phyloP scores from a whole-genome alignment of 306 rosid genomes.

The Dryas drummondii region DNA sequence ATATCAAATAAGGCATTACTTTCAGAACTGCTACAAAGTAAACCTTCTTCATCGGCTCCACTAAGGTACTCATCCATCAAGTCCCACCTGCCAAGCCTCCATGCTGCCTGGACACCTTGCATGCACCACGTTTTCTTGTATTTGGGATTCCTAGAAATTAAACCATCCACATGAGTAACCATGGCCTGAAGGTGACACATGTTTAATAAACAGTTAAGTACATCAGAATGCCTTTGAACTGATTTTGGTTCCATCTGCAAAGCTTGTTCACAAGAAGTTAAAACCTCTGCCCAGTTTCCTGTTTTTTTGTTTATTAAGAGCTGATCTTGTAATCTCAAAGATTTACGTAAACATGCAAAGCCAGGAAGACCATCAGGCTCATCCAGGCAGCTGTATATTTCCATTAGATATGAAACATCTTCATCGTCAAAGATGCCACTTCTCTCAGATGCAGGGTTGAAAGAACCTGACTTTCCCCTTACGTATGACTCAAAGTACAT shows the following conservation, averaged over 20 bases:
- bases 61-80: slow-evolving; percentile 94
- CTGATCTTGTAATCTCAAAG: slow-evolving; percentile 80
- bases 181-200: slow-evolving; percentile 99
- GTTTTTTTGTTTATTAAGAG: slow-evolving; percentile 80
- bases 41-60: slow-evolving; percentile 86
- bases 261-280: slow-evolving; percentile 94
- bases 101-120: slow-evolving; percentile 99
- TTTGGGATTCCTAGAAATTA: slow-evolving; percentile 73
- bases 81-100: slow-evolving; percentile 99
- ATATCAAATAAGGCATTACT: slow-evolving; percentile 90
- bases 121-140: slow-evolving; percentile 96
- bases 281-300: slow-evolving; percentile 96
- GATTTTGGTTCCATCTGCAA: slow-evolving; percentile 92
- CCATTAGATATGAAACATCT: slow-evolving; percentile 90
- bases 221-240: slow-evolving; percentile 95
- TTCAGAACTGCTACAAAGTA: slow-evolving; percentile 82
- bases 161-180: slow-evolving; percentile 98
- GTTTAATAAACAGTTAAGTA: slow-evolving; percentile 83
- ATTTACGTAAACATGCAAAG: slow-evolving; percentile 71
- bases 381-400: slow-evolving; percentile 85
- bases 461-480: slow-evolving; percentile 85
- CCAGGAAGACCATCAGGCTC: slow-evolving; percentile 98
- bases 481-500: slow-evolving; percentile 89
- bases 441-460: slow-evolving; percentile 95
- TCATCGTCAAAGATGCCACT: slow-evolving; percentile 79